Percentiles rank a stretch among this genome's conserved stretches.
These are phyloP conservation scores for Fusarium keratoplasticum DNA, from an alignment of 2,329 filamentous ascomycete species.

Conservation along the genomic window DNA sequence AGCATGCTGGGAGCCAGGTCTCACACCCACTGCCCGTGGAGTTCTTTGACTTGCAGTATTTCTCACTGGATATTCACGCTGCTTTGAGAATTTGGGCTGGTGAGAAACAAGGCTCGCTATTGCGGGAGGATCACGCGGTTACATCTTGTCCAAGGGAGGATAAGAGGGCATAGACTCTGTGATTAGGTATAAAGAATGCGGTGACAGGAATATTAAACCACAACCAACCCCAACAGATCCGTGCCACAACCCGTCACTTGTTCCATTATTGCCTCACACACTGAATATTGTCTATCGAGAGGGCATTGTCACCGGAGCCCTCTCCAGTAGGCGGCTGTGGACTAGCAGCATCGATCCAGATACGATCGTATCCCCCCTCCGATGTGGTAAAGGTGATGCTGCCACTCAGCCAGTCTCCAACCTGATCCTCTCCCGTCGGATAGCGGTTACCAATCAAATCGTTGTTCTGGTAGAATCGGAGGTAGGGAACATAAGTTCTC, in stretches of 20 bases:
- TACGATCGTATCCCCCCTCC: background rate
- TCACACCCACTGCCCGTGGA: background rate
- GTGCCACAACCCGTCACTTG: background rate
- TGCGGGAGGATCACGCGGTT: background rate
- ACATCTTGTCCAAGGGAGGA: background rate
- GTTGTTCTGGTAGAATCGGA: constrained; percentile 1
- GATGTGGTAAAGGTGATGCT: background rate
- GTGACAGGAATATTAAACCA: background rate
- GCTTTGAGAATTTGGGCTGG: constrained; percentile 6
- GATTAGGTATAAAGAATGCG: background rate
- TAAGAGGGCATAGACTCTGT: background rate
- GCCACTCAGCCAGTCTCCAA: background rate
- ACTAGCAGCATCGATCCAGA: constrained; percentile 13
- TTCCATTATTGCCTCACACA: background rate
- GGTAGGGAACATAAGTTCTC: background rate
- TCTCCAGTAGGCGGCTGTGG: background rate
- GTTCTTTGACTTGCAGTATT: constrained; percentile 19
- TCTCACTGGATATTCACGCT: constrained; percentile 9
- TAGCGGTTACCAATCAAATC: background rate
- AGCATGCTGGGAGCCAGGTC: background rate
- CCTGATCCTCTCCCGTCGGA: background rate
- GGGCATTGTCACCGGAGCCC: background rate
- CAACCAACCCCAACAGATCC: background rate
- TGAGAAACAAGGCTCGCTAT: background rate
- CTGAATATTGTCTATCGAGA: background rate